Base-by-base conservation (phyloP, 495 filamentous ascomycete genomes). In the Chaetomium cochliodes region DNA sequence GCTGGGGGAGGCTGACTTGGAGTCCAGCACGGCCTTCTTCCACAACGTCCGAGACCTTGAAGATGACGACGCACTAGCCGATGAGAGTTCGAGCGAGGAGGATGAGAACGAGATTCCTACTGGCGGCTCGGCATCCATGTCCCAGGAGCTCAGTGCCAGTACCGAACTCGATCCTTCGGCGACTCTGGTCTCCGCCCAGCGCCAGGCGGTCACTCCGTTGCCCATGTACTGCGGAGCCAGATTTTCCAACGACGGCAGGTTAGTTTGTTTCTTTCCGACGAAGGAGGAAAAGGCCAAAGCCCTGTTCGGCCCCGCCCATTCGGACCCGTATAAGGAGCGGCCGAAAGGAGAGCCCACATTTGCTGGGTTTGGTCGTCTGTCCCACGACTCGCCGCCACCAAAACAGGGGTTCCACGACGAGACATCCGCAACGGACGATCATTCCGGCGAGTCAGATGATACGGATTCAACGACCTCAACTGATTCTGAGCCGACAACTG, bases 231-330 rank as follows among this genome's bases (percentile, higher is more conserved):
- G 90, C 72, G 90, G 92, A 52, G 89, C 89, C 15, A 78, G 86
- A 16, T 97, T 92, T 80, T 86, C 90, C 18, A 84, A 86, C 54
- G 85, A 91, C 68, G 93, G 93, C 25, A 85, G 85, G 52, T 81
- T 97, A 9, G 85, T 93, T 23, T 96, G 92, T 77, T 96, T 93
- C 69, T 96, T 96, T 69, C 90, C 90, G 3, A 87, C 89, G 9
- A 92, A 91, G 72, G 87, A 89, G 70, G 89, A 92, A 60, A 89
- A 86, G 65, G 82, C 88, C 25, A 82, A 80, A 42, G 84, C 84
- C 15, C 70, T 92, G 15, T 81, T 92, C 28, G 82, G 74, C 2
- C 69, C 87, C 42, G 80, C 87, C 9, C 73, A 88, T 23, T 80
- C 82, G 5, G 85, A 88, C 47, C 82, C 82, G 50, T 84, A 85